Conservation (phyloP, 257 asterid genomes). For the Jasminum sambac region DNA sequence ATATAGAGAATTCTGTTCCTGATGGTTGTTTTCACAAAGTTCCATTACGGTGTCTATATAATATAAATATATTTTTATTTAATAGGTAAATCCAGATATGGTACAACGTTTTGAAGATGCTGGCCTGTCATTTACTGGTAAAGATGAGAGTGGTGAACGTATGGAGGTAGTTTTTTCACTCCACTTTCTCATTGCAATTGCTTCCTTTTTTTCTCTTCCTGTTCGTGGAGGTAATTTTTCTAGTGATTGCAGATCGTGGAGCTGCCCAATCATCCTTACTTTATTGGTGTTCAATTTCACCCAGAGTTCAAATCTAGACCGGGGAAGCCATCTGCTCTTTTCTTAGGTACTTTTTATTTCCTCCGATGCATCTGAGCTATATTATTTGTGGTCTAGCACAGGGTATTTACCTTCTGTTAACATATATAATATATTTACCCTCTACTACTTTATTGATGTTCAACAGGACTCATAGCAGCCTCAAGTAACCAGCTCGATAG, state of each 20-base stretch:
- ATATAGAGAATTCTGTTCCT: constrained; percentile 12
- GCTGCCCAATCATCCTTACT: constrained; percentile 66
- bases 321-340: constrained; percentile 67
- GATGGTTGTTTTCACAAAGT: neutral
- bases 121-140: constrained; percentile 67
- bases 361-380: neutral
- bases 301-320: constrained; percentile 83
- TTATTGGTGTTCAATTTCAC: constrained; percentile 72
- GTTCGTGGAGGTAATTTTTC: constrained; percentile 4
- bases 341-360: constrained; percentile 47
- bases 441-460: too few relatives aligned
- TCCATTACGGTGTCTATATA: constrained; percentile 10
- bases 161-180: constrained; percentile 58
- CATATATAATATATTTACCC: too few relatives aligned
- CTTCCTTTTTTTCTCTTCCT: constrained; percentile 4
- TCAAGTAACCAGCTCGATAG: constrained; percentile 65
- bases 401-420: neutral
- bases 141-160: constrained; percentile 71
- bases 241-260: constrained; percentile 56
- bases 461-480: constrained; percentile 77
- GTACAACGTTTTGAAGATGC: constrained; percentile 63
- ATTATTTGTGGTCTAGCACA: neutral
- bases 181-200: neutral
- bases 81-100: constrained; percentile 79
- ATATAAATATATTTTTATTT: constrained; percentile 22